Evolutionary conservation across 805 yeast genomes (phyloP).

Genomic region (Nakazawaea ernobii): DNA sequence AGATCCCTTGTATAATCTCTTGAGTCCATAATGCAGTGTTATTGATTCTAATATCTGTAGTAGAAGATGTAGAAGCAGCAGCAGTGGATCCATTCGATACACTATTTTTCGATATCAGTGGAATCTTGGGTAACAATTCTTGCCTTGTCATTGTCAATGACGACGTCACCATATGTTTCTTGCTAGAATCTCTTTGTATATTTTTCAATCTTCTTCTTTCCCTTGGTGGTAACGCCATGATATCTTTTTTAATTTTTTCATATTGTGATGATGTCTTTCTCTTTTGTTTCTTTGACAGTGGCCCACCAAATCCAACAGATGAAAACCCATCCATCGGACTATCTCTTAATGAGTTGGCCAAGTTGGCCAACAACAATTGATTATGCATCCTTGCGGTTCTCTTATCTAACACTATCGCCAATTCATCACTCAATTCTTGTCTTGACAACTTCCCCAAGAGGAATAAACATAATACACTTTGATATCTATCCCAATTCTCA

Average conservation of each 20-base stretch:
- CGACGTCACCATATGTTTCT: conserved; percentile 66
- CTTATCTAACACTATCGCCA: conserved; percentile 49
- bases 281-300: conserved; percentile 41
- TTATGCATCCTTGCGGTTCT: conserved; percentile 66
- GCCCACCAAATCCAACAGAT: conserved; percentile 44
- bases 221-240: conserved; percentile 76
- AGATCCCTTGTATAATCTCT: conserved; percentile 81
- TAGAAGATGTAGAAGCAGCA: conserved; percentile 1
- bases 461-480: conserved; percentile 70
- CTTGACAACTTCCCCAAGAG: conserved; percentile 77
- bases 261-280: conserved; percentile 62
- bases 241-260: conserved; percentile 77
- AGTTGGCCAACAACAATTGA: conserved; percentile 70
- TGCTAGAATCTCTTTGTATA: conserved; percentile 79
- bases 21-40: conserved; percentile 83
- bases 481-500: conserved; percentile 79
- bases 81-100: conserved; percentile 28
- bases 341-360: conserved; percentile 79
- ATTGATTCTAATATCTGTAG: conserved; percentile 10
- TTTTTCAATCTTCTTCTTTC: conserved; percentile 82
- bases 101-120: conserved; percentile 49
- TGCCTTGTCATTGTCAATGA: conserved; percentile 65
- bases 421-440: conserved; percentile 56
- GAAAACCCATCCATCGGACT: conserved; percentile 54
- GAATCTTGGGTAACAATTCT: conserved; percentile 76